A percentile compares a stretch with the other conserved stretches of the same genome.
phyloP scores from a whole-genome alignment of 495 filamentous ascomycete genomes.

The Aspergillus biplanus region DNA sequence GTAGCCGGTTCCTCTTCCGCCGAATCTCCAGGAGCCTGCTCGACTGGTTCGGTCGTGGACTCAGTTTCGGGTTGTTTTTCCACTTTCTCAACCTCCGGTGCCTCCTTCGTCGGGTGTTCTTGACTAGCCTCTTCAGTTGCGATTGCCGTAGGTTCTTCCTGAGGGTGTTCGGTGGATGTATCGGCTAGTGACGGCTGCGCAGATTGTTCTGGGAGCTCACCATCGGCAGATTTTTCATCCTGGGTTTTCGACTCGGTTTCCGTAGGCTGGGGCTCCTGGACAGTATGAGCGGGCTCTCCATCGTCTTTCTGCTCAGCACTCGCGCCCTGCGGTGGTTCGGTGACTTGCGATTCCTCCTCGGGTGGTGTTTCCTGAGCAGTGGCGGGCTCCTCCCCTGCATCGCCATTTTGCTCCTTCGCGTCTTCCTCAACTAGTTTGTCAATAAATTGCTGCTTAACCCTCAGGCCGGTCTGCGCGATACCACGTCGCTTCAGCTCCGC shows the following conservation, averaged over 20 bases:
- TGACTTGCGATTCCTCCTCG: conserved; percentile 25
- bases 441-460: conserved; percentile 53
- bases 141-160: not conserved
- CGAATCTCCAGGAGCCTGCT: conserved; percentile 29
- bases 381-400: conserved; percentile 21
- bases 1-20: conserved; percentile 15
- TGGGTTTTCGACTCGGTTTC: conserved; percentile 10
- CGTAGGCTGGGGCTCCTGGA: not conserved
- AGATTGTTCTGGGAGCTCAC: not conserved
- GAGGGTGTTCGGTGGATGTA: conserved; percentile 1
- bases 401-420: conserved; percentile 29
- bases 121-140: too few relatives aligned
- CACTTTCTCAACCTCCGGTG: conserved; percentile 1
- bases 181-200: not conserved
- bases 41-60: conserved; percentile 27
- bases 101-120: not conserved
- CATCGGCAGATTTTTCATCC: conserved; percentile 11
- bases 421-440: conserved; percentile 52
- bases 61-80: conserved; percentile 18
- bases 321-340: conserved; percentile 14
- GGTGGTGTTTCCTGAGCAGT: conserved; percentile 13
- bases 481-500: conserved; percentile 55
- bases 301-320: conserved; percentile 4
- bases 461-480: conserved; percentile 54
- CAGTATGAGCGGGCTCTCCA: not conserved